Percentiles rank a stretch among this genome's conserved stretches.
phyloP scores from a whole-genome alignment of 805 yeast species.

The Saccharomyces eubayanus region DNA sequence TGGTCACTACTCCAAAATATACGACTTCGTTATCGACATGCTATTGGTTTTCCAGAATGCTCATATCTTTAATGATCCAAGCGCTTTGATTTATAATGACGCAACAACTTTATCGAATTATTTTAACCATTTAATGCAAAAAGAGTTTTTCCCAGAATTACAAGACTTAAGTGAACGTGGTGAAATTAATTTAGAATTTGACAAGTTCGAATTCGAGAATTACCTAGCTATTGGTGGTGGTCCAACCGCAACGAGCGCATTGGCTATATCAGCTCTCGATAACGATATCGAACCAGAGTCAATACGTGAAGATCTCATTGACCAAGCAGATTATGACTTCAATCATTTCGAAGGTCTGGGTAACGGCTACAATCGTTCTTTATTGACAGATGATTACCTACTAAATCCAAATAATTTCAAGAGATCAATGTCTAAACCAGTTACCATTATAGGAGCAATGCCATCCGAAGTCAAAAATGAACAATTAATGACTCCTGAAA shows the following conservation, averaged over 20 bases:
- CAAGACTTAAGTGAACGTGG: conserved; percentile 27
- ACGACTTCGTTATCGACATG: conserved; percentile 51
- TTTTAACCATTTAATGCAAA: conserved; percentile 34
- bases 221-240: conserved; percentile 20
- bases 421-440: neutral
- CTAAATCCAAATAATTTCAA: conserved; percentile 15
- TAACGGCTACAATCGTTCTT: conserved; percentile 27
- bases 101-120: conserved; percentile 51
- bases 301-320: neutral
- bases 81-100: conserved; percentile 63
- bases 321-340: conserved; percentile 21
- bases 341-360: conserved; percentile 29
- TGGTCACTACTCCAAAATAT: conserved; percentile 47
- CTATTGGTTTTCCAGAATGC: conserved; percentile 71
- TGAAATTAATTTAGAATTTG: conserved; percentile 25
- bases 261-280: neutral
- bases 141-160: conserved; percentile 23
- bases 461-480: neutral
- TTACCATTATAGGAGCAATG: neutral
- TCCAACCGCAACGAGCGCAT: conserved; percentile 11
- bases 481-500: neutral
- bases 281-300: neutral
- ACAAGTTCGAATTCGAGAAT: conserved; percentile 25
- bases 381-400: conserved; percentile 26
- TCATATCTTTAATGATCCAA: conserved; percentile 64